Evolutionary conservation across 495 filamentous ascomycete genomes (phyloP), one percentile per base, ranked within the genome.

Genomic region (Hypoxylon subgilvum): DNA sequence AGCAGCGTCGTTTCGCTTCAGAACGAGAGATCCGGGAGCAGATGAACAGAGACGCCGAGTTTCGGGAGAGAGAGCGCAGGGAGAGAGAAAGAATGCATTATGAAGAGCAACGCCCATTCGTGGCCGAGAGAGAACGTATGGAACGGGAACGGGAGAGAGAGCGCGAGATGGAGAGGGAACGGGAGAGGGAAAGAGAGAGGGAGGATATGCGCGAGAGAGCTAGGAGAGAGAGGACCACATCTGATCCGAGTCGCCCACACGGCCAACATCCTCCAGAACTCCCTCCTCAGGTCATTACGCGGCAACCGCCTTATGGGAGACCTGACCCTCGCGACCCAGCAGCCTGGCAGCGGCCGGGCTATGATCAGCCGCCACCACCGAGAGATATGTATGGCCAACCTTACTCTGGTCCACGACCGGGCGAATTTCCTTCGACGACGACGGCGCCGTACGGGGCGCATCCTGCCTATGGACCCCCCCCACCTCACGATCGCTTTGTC

Each of bases 401-500:
- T 63, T 69, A 73, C 67, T 44, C 58, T 30, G 51, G 61, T 45
- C 58, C 67, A 7, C 67, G 72, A n/a, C 76, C 73, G 27, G 70
- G 69, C 52, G 77, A 81, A 10, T 79, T 77, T 43, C 76, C 77
- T 16, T 46, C 69, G 3, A 69, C 65, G 19, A 71, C 75, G 6
- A 68, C 60, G 12, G 58, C 75, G n/a, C 71, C 73, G 9, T 79
- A 75, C 53, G 73, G 72, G 42, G 57, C 73, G 14, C 80, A 80
- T 41, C 75, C 77, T 34, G 65, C 74, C 27, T 83, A 81, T 28
- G 66, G 73, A 4, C 73, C 70, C 2, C 65, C 73, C 38, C 74
- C 74, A 31, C 73, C 69, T 1, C 73, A 70, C 4, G 79, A 80
- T 17, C 76, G 79, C 8, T 80, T 79, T 44, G 74, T 77, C 8